Percentiles rank a stretch among this genome's conserved stretches.
phyloP scores from a whole-genome alignment of 805 yeast species.

The Spathaspora gorwiae region DNA sequence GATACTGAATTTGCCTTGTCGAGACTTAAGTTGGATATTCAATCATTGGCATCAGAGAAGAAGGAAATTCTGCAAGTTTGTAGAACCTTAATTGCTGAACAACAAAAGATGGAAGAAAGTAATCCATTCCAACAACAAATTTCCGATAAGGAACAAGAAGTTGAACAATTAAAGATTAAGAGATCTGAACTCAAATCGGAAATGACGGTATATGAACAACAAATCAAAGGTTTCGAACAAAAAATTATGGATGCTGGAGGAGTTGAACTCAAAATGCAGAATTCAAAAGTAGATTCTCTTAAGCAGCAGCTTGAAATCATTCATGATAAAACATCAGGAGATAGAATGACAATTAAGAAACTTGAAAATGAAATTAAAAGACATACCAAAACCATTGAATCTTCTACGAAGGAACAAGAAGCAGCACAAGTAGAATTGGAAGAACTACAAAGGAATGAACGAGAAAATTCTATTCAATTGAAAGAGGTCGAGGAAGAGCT shows the following conservation, averaged over 20 bases:
- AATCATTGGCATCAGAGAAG: conserved; percentile 52
- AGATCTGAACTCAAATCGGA: conserved; percentile 41
- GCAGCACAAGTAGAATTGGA: conserved; percentile 21
- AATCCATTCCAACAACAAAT: conserved; percentile 37
- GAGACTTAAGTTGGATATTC: conserved; percentile 58
- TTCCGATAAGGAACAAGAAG: conserved; percentile 20
- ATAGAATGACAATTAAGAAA: conserved; percentile 53
- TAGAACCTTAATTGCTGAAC: conserved; percentile 37
- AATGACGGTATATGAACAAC: conserved; percentile 50
- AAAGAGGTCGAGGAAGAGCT: conserved; percentile 24
- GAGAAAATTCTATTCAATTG: conserved; percentile 25
- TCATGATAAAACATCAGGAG: conserved; percentile 52
- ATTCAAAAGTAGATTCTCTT: conserved; percentile 74
- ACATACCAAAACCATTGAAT: conserved; percentile 42
- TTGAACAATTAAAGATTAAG: conserved; percentile 13
- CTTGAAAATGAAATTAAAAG: conserved; percentile 61
- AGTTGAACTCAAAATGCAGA: conserved; percentile 70
- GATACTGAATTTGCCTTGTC: conserved; percentile 60
- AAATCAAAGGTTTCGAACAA: conserved; percentile 62
- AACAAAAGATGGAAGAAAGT: conserved; percentile 26
- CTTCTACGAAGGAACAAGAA: conserved; percentile 44
- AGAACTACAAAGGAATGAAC: conserved; percentile 15
- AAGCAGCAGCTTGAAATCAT: conserved; percentile 61
- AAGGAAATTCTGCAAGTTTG: conserved; percentile 42
- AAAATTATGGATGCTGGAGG: conserved; percentile 92